Conservation (phyloP, 2,329 filamentous ascomycete genomes). For the Aureobasidium sp. region DNA sequence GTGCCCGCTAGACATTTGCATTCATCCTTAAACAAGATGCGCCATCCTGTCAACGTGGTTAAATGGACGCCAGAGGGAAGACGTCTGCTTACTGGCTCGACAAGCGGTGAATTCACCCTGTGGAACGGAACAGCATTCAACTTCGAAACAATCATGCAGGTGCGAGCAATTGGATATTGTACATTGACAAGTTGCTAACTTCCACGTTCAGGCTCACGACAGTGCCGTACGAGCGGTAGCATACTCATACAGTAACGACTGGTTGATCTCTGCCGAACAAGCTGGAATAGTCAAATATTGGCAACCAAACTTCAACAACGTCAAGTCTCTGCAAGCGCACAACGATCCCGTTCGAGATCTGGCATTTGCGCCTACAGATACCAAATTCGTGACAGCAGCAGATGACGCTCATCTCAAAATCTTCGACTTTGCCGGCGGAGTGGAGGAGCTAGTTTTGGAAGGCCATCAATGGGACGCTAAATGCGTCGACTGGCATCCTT, state of each 20-base stretch:
- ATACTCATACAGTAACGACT: slow-evolving; percentile 95
- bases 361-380: slow-evolving; percentile 86
- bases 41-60: slow-evolving; percentile 94
- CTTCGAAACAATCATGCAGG: slow-evolving; percentile 97
- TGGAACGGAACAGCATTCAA: slow-evolving; percentile 99
- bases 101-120: slow-evolving; percentile 93
- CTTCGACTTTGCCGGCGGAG: slow-evolving; percentile 85
- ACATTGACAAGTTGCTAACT: slow-evolving; percentile 53
- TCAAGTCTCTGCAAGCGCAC: slow-evolving; percentile 88
- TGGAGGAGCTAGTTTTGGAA: slow-evolving; percentile 73
- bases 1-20: slow-evolving; percentile 94
- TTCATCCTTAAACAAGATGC: slow-evolving; percentile 97
- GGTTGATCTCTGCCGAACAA: slow-evolving; percentile 92
- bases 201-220: slow-evolving; percentile 81
- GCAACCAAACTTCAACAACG: slow-evolving; percentile 98
- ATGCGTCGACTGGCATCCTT: slow-evolving; percentile 94
- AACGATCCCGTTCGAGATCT: slow-evolving; percentile 83
- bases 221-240: slow-evolving; percentile 72
- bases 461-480: slow-evolving; percentile 99
- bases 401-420: slow-evolving; percentile 93
- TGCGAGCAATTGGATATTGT: slow-evolving; percentile 61
- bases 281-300: slow-evolving; percentile 96
- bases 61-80: slow-evolving; percentile 96
- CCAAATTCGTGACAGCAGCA: slow-evolving; percentile 92
- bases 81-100: slow-evolving; percentile 82